A percentile compares a stretch with the other conserved stretches of the same genome.
These are phyloP conservation scores for Aleurites moluccanus DNA, from an alignment of 441 rosid genomes.

Conservation along the genomic window DNA sequence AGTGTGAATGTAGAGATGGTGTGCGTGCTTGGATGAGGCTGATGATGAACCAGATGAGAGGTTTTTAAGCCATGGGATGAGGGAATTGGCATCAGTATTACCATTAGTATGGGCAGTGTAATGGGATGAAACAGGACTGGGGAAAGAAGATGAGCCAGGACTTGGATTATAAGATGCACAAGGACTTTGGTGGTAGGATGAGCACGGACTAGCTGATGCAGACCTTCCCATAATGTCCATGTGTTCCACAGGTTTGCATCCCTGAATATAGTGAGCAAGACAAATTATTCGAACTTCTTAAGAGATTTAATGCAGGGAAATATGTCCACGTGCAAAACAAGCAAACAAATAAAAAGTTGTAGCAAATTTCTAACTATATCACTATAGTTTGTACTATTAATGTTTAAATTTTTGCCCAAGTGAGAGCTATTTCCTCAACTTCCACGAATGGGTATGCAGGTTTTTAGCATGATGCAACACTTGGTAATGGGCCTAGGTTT, in stretches of 20 bases:
- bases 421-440: not conserved
- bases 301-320: not conserved
- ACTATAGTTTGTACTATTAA: not conserved
- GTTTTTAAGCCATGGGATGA: slow-evolving; percentile 95
- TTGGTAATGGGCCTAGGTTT: too few relatives aligned
- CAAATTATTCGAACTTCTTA: not conserved
- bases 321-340: not conserved
- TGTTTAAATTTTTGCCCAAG: not conserved
- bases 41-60: slow-evolving; percentile 82
- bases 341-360: not conserved
- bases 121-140: slow-evolving; percentile 66
- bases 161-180: slow-evolving; percentile 88
- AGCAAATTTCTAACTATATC: not conserved
- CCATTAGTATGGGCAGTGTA: slow-evolving; percentile 51
- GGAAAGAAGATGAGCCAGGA: slow-evolving; percentile 84
- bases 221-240: slow-evolving; percentile 88
- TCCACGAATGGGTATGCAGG: too few relatives aligned
- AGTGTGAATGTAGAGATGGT: slow-evolving; percentile 56
- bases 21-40: slow-evolving; percentile 63
- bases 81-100: slow-evolving; percentile 72
- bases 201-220: slow-evolving; percentile 84
- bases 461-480: not conserved
- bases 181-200: slow-evolving; percentile 82
- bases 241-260: slow-evolving; percentile 79
- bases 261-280: slow-evolving; percentile 39